phyloP scores from a whole-genome alignment of 768 basidiomycete species.

The Sporobolomyces pararoseus region DNA sequence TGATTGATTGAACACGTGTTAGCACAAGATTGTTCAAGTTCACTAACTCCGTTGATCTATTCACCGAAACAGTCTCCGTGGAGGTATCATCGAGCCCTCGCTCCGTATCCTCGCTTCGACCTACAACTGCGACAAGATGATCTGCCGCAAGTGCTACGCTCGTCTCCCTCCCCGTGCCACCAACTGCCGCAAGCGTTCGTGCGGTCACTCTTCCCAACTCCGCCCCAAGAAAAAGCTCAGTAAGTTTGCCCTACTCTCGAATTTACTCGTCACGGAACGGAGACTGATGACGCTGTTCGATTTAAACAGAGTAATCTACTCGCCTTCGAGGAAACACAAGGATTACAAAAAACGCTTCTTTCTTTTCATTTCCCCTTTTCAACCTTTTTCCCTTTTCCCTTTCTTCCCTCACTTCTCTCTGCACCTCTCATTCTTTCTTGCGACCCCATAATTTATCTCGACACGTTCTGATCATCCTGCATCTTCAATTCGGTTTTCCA shows the following conservation, averaged over 20 bases:
- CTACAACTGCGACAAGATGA: constrained; percentile 62
- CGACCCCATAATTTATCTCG: neutral
- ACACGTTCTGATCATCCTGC: no score
- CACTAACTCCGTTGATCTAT: neutral
- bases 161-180: constrained; percentile 98
- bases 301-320: constrained; percentile 16
- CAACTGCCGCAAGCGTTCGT: constrained; percentile 95
- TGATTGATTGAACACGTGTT: no score
- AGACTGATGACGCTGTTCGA: neutral
- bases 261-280: no score
- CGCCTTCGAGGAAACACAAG: neutral
- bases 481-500: neutral
- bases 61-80: constrained; percentile 65
- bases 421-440: neutral
- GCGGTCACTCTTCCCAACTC: constrained; percentile 57
- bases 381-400: neutral
- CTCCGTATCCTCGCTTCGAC: constrained; percentile 93
- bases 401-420: neutral
- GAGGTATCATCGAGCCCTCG: constrained; percentile 98
- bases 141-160: constrained; percentile 98
- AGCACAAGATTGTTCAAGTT: neutral
- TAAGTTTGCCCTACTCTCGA: constrained; percentile 54
- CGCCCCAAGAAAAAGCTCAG: constrained; percentile 88
- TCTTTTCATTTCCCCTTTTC: neutral
- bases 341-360: no score